Evolutionary conservation across 306 rosid genomes (phyloP), one percentile per base, ranked within the genome.

Genomic region (Sesbania bispinosa): DNA sequence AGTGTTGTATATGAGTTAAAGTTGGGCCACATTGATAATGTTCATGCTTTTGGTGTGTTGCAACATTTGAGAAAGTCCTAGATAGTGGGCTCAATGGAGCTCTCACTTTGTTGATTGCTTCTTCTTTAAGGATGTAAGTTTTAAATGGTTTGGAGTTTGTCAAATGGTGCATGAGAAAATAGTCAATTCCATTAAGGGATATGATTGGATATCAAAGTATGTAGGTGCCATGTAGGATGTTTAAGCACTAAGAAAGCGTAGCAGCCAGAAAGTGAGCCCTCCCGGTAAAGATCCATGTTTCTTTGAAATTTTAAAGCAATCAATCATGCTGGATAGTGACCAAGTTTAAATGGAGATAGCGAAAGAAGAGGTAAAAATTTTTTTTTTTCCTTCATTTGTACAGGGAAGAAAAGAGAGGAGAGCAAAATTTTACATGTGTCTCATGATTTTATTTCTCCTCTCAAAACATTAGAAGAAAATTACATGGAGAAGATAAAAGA

Each of bases 11-110:
- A 67, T 19, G 79, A 79, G 78, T 61, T 85, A 80, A 80, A 85
- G 87, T 73, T 78, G 71, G 54, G 81, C 58, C 75, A 69, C 41
- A 62, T 55, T 59, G 67, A 15, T 76, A 74, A 79, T 80, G 69
- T 46, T 16, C 18, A 65, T 73, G 85, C 89, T 81, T 78, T 83
- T 73, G 82, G n/a, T n/a, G n/a, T n/a, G n/a, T n/a, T n/a, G n/a
- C n/a, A n/a, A n/a, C n/a, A n/a, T n/a, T n/a, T n/a, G n/a, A 47
- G 74, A 70, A 47, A 62, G 75, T 62, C 65, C 13, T 16, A 70
- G 10, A 77, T 68, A 47, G 10, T 50, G 47, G 50, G 65, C 45
- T 32, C 58, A 58, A 69, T 60, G 38, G 71, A 43, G 55, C 26
- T 60, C 70, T 61, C 36, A 4, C 52, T 16, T 60, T 78, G 64